Evolutionary conservation across 441 rosid species (phyloP).

Genomic region (Capsella rubella): DNA sequence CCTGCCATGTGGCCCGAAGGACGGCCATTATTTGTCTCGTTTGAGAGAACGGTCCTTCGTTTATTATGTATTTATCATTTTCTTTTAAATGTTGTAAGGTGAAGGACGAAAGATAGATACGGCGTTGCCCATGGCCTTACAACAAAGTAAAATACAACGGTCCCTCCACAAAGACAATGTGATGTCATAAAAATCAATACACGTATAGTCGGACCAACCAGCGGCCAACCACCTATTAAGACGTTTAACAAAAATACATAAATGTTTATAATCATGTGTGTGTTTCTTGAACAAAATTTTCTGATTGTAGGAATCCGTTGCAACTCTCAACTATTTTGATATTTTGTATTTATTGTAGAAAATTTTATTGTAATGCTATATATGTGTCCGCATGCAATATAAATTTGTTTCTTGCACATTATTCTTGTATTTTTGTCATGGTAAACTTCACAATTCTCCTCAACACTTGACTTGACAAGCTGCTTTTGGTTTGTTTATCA

Average conservation of each 20-base stretch:
- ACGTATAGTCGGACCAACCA: conserved; percentile 33
- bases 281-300: not conserved
- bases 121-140: no score
- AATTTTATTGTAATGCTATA: not conserved
- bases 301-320: conserved; percentile 26
- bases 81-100: no score
- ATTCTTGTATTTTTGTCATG: not conserved
- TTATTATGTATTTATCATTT: no score
- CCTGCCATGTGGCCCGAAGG: no score
- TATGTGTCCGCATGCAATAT: not conserved
- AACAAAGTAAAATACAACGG: conserved; percentile 4
- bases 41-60: no score
- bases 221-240: conserved; percentile 41
- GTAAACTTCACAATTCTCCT: conserved; percentile 11
- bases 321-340: conserved; percentile 23
- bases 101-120: no score
- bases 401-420: conserved; percentile 19
- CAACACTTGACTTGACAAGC: not conserved
- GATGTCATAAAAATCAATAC: conserved; percentile 28
- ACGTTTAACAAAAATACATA: conserved; percentile 36
- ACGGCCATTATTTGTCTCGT: no score
- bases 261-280: conserved; percentile 19
- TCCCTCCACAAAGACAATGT: conserved; percentile 26
- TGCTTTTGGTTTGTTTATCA: not conserved
- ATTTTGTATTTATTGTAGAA: not conserved